Base-by-base conservation (phyloP, 805 yeast genomes). In the Saccharomycopsis sp. region DNA sequence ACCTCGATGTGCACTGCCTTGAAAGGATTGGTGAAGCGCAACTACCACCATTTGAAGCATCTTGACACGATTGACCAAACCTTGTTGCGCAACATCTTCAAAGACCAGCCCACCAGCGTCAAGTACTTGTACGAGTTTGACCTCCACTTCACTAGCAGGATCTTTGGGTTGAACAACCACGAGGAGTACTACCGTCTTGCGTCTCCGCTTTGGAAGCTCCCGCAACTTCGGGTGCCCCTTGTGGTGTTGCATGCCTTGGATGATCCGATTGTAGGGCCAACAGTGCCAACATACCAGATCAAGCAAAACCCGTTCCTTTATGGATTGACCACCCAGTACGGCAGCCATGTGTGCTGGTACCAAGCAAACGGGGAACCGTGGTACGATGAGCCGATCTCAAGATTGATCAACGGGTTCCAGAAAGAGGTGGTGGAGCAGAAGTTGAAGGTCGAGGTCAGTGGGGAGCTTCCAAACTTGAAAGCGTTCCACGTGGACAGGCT, bases 321-420 rank as follows among this genome's bases (percentile, higher is more conserved):
- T 33, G 50, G 79, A 52, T 64, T 77, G 4, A 69, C 75, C 44
- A 79, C 88, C 5, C 66, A 70, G 31, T 64, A 71, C 39, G 95
- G 95, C 5, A 94, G 94, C 1, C 95, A 84, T 58, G 67, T 84
- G 40, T 92, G 84, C n/a, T 84, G 80, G 80, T 84, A 75, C 46
- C 65, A 69, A 48, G 59, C 65, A 36, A 61, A 67, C 19, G 80
- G 81, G 19, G 64, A 65, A 31, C 71, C 86, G 51, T 85, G 94
- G 94, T 74, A 69, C 49, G 59, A 73, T 3, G 61, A 63, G 5
- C 80, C 79, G 19, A 45, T 76, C 31, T 57, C 73, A 19, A 60
- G 62, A 42, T 65, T 70, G 48, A 55, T 72, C 45, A 48, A 51
- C 22, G 54, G 59, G 4, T 56, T 65, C 39, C 56, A 66, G 35